Evolutionary conservation across 306 rosid genomes (phyloP), one percentile per base, ranked within the genome.

Genomic region (Cicer pinnatifidum): DNA sequence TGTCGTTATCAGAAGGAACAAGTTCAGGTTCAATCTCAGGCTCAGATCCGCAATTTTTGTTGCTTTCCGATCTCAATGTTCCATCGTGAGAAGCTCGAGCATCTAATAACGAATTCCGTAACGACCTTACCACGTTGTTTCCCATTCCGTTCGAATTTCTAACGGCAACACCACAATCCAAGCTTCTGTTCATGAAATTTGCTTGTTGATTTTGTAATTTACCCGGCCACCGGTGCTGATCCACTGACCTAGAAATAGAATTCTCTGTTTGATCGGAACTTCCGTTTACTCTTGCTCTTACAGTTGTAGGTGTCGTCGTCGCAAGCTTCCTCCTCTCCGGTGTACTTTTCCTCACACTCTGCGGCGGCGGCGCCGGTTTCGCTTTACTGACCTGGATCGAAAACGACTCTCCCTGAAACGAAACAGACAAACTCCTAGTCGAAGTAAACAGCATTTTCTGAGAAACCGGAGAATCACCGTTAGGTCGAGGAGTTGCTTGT

Each of bases 351-450:
- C 99, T 84, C 41, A 77, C 67, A 54, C 71, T 81, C 71, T 66
- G 71, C 41, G 89, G 85, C 5, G 89, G 23, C 54, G 89, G 87
- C 71, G 89, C 86, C 1, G 91, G 93, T 72, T 86, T 92, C 35
- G 77, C 70, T 70, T 89, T 91, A 58, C 96, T 88, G 13, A 88
- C 93, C 83, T 88, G 96, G 60, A 88, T 79, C 71, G 99, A 82
- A 78, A 86, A 95, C 60, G 99, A 91, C 82, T 88, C 97, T 0
- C 97, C 97, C 71, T 95, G 99, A 73, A 95, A 95, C 75, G 99
- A 95, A 63, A 88, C 97, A 45, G 97, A 86, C 19, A 95, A 86
- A 72, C 96, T 95, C 85, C 97, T 82, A 5, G 93, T 87, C 19
- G 97, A 92, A 65, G 96, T 87, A 71, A 85, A 84, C 60, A 95